Evolutionary conservation across 2,329 filamentous ascomycete genomes (phyloP).

Genomic region (Cyphellophora europaea): DNA sequence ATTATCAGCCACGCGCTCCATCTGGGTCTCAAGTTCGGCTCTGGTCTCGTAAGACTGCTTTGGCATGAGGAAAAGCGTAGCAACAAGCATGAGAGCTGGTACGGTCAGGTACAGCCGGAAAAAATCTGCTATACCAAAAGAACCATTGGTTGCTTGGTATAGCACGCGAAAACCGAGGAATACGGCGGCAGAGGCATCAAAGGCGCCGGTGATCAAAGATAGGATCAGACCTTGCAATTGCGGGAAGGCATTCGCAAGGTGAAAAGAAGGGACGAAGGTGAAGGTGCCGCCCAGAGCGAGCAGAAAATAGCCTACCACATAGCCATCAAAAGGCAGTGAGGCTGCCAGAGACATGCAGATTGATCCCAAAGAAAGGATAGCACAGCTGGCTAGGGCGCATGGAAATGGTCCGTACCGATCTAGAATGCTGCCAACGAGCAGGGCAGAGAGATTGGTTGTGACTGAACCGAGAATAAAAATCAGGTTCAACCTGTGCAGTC

Average conservation of each 20-base stretch:
- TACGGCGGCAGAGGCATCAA: conserved; percentile 70
- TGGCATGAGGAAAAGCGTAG: conserved; percentile 62
- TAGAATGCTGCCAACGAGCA: conserved; percentile 75
- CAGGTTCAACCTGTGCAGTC: conserved; percentile 54
- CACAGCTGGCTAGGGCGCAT: conserved; percentile 59
- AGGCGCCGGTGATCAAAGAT: conserved; percentile 69
- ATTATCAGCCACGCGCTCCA: conserved; percentile 40
- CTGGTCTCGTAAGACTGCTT: conserved; percentile 66
- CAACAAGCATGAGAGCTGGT: conserved; percentile 52
- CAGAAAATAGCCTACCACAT: conserved; percentile 64
- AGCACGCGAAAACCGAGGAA: conserved; percentile 66
- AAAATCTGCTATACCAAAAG: conserved; percentile 48
- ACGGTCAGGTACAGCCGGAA: conserved; percentile 67
- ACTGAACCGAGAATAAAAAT: conserved; percentile 91
- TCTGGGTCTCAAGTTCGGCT: conserved; percentile 64
- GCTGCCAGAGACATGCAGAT: conserved; percentile 62
- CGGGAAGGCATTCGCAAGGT: conserved; percentile 74
- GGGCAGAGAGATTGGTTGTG: conserved; percentile 73
- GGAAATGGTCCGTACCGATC: conserved; percentile 74
- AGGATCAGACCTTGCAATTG: conserved; percentile 65
- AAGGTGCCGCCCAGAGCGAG: conserved; percentile 71
- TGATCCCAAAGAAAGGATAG: conserved; percentile 59
- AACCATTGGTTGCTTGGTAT: conserved; percentile 47
- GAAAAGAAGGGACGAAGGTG: conserved; percentile 72
- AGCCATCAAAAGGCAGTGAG: conserved; percentile 59